These are phyloP conservation scores for Thozetella sp. DNA, from an alignment of 495 filamentous ascomycete species.

Conservation along the genomic window DNA sequence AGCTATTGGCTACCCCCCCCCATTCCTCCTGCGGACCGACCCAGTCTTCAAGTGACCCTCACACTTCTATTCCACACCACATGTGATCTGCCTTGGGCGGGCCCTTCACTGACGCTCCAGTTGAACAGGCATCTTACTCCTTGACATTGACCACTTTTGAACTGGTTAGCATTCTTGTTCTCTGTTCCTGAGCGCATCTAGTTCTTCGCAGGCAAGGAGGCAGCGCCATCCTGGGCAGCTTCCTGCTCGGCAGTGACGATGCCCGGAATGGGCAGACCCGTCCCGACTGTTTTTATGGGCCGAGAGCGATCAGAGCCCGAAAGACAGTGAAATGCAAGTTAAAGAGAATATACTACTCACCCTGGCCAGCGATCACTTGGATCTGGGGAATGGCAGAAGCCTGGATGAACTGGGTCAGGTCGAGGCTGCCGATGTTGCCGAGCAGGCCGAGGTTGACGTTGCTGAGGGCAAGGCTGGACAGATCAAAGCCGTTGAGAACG, in stretches of 20 bases:
- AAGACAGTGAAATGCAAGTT: not conserved
- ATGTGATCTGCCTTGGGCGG: not conserved
- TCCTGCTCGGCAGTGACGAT: not conserved
- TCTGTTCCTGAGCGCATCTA: not conserved
- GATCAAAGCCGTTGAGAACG: slow-evolving; percentile 44
- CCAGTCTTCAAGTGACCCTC: not conserved
- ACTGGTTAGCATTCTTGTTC: no score
- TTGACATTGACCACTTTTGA: slow-evolving; percentile 3
- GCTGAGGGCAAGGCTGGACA: slow-evolving; percentile 34
- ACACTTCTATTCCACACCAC: slow-evolving; percentile 1
- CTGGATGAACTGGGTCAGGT: slow-evolving; percentile 37
- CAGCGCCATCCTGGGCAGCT: not conserved
- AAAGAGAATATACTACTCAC: slow-evolving; percentile 23
- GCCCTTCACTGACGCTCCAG: not conserved
- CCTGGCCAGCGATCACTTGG: slow-evolving; percentile 28
- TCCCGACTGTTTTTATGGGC: not conserved
- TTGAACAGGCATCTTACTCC: slow-evolving; percentile 1
- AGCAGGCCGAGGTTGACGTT: slow-evolving; percentile 41
- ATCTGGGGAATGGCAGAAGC: slow-evolving; percentile 34
- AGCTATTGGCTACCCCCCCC: not conserved
- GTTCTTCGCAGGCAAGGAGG: not conserved
- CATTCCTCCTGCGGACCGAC: not conserved
- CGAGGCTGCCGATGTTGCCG: slow-evolving; percentile 33
- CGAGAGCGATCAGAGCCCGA: slow-evolving; percentile 4
- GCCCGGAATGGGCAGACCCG: not conserved